Base-by-base conservation (phyloP, 768 basidiomycete genomes). In the Hericium rajendrae region DNA sequence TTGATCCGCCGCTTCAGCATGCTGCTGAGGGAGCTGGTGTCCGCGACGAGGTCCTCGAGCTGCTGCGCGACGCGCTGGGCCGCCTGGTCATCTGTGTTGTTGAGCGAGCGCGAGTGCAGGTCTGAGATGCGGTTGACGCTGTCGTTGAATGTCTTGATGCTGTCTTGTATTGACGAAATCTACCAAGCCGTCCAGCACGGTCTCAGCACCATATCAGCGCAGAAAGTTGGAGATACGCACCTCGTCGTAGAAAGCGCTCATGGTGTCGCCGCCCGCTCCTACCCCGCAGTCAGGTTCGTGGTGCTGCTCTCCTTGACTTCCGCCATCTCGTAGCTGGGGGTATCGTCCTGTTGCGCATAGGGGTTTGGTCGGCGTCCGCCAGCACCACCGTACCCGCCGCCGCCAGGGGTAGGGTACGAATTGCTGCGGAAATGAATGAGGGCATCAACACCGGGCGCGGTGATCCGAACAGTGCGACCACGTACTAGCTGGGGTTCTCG, bases 181-280 rank as follows among this genome's bases (percentile, higher is more conserved):
- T 81, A 57, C 9, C 22, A 26, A 28, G 15, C 37, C 11, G 38
- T 48, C 37, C 11, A 28, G 26, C n/a, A 16, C 38, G 40, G 51
- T 56, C 26, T 43, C 50, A 48, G 54, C 38, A 38, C 18, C 4
- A n/a, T 32, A 10, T 32, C 5, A 32, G 1, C n/a, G 57, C 43
- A 37, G 41, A 59, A 37, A 3, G n/a, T 11, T 6, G 20, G 38
- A 24, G n/a, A 48, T 15, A 65, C 78, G 56, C 58, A 86, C 88
- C 77, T 91, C 89, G 46, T 78, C 73, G 67, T 90, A 91, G 70
- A 91, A 91, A 11, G 76, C 72, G 2, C 78, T 69, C 86, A 88
- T 88, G 58, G 67, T 67, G 68, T 86, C 85, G 26, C 72, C 76
- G 26, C 66, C 70, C 2, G 65, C 64, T 16, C 49, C 60, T 48